Base-by-base conservation (phyloP, 257 asterid genomes). In the Nicotiana knightiana region DNA sequence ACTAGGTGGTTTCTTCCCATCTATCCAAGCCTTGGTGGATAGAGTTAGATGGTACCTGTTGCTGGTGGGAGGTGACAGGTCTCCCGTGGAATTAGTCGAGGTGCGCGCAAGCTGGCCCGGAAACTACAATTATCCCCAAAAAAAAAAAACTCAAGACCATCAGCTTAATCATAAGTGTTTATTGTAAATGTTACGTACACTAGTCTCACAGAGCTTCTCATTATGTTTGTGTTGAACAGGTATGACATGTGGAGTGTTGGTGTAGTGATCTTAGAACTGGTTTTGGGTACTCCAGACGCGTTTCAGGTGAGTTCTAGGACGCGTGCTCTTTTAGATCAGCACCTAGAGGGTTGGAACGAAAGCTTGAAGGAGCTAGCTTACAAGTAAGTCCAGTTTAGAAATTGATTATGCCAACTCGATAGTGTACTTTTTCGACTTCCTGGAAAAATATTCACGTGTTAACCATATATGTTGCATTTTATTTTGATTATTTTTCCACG, bases 241-340 rank as follows among this genome's bases (percentile, higher is more conserved):
- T 96, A 96, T 86, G 99, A 96, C 85, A 91, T 92, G 97, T 96
- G 99, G 99, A 96, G 99, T 85, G 97, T 92, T 82, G 99, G 99
- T 67, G 95, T 94, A 82, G 91, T 96, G 73, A 91, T 96, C 77
- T 82, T 96, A 93, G 99, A 96, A 91, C 85, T 96, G 88, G 88
- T 96, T 79, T 90, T 96, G 83, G 99, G 99, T 85, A 92, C 99
- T 59, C 99, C 99, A 43, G 89, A 96, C 84, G 98, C 90, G 77
- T 94, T 96, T 86, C 99, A 93, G 85, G 94, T 96, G 77, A 93
- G 83, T 87, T 88, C 97, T 28, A 88, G 89, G 80, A 94, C 97
- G 43, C 97, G 93, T 81, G 93, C 92, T 83, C 98, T 92, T 90
- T 91, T 96, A 83, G 98, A 96, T 87, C 93, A 86, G 84, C 97